Evolutionary conservation across 2,329 filamentous ascomycete species (phyloP).

Genomic region (Colletotrichum lentis): DNA sequence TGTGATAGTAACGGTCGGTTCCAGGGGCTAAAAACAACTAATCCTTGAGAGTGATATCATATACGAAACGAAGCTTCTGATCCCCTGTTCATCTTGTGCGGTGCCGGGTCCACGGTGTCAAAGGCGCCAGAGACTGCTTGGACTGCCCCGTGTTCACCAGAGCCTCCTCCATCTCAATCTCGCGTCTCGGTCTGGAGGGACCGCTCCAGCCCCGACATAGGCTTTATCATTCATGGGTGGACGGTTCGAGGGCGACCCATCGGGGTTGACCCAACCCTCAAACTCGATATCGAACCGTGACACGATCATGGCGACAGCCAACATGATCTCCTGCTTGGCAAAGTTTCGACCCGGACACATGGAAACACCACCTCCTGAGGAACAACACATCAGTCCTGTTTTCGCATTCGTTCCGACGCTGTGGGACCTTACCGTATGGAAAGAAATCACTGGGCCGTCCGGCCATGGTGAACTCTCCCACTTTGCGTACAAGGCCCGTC

Average conservation of each 20-base stretch:
- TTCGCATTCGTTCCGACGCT: background rate
- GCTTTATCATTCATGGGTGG: constrained; percentile 3
- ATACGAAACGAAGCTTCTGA: too few species aligned
- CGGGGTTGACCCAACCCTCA: constrained; percentile 15
- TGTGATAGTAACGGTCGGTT: too few species aligned
- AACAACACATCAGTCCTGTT: background rate
- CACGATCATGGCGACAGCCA: constrained; percentile 45
- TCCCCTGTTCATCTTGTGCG: too few species aligned
- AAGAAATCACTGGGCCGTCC: constrained; percentile 22
- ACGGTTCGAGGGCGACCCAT: constrained; percentile 10
- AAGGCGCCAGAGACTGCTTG: constrained; percentile 40
- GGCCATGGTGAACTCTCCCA: constrained; percentile 14
- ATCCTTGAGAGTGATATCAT: too few species aligned
- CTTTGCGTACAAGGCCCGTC: background rate
- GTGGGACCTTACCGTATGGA: constrained; percentile 12
- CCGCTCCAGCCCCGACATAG: constrained; percentile 17
- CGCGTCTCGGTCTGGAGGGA: constrained; percentile 29
- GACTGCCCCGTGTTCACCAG: background rate
- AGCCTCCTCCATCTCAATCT: constrained; percentile 8
- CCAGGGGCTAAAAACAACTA: too few species aligned
- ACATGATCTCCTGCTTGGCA: constrained; percentile 52
- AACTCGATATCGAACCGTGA: constrained; percentile 47
- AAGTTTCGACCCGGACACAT: constrained; percentile 52
- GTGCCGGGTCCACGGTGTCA: too few species aligned
- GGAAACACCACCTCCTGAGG: constrained; percentile 44